Base-by-base conservation (phyloP, 495 filamentous ascomycete species). In the Penicillium maclennaniae region DNA sequence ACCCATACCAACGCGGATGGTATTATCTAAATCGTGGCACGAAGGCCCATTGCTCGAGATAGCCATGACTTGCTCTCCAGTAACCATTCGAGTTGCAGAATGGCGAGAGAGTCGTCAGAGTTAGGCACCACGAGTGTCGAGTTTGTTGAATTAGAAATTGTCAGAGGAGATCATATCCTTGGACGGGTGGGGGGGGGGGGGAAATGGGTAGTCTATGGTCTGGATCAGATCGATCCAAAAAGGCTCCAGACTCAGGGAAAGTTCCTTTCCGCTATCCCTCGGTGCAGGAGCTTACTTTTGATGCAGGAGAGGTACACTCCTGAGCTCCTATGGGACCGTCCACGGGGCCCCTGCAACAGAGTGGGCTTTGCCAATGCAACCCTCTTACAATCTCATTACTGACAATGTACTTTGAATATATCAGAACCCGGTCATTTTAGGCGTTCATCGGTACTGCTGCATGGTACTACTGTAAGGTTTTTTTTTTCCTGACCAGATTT, bases 21-120 rank as follows among this genome's bases (percentile, higher is more conserved):
- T 60, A 49, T 77, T 69, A 57, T 79, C 76, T 42, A 71, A 51
- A 51, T 63, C 60, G 34, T 53, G 63, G 62, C 72, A 75, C 45
- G 49, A 61, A 28, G 54, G 55, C 51, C 50, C 37, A 48, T 56
- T 54, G 21, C 45, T 59, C 37, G 62, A 58, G 34, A 56, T 58
- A 49, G 56, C 56, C 70, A 73, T 73, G 48, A 60, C 58, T 45
- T 39, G 47, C 55, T 63, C 57, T 53, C 47, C 47, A 52, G 21
- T 43, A 51, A 65, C 63, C 63, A 67, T 60, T 48, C 40, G 17
- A 28, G 31, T 43, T 16, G 31, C 34, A 44, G 51, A 44, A 38
- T 54, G 41, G 51, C 17, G 52, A 53, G 51, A 53, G 42, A 56
- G 47, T 50, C 38, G 50, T 47, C 34, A 25, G 17, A 42, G 49